These are phyloP conservation scores for Fibroporia radiculosa DNA, from an alignment of 768 basidiomycete species.

Conservation along the genomic window DNA sequence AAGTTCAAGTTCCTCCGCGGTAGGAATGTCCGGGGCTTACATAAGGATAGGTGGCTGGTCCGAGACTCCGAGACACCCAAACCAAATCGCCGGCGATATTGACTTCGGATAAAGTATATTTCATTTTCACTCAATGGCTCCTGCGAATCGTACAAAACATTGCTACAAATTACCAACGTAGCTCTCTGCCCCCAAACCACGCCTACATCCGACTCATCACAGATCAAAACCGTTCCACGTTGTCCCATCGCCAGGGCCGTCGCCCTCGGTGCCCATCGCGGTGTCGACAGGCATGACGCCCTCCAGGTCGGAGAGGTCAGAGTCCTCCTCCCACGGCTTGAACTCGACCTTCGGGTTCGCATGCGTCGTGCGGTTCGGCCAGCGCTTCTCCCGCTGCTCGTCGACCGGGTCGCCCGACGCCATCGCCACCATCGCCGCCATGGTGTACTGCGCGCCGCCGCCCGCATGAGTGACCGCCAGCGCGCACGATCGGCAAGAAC, in stretches of 20 bases:
- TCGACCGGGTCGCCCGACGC: conserved; percentile 68
- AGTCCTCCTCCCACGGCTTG: conserved; percentile 51
- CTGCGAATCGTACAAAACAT: too few relatives aligned
- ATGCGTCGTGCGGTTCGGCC: conserved; percentile 52
- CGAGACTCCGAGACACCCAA: too few relatives aligned
- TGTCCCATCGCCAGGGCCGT: not conserved
- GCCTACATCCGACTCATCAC: not conserved
- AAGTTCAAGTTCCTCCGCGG: too few relatives aligned
- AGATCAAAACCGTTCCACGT: not conserved
- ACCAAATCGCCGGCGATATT: too few relatives aligned
- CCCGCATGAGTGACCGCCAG: not conserved
- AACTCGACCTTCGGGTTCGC: conserved; percentile 44
- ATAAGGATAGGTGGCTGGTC: too few relatives aligned
- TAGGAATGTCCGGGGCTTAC: too few relatives aligned
- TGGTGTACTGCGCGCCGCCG: conserved; percentile 47
- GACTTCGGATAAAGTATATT: too few relatives aligned
- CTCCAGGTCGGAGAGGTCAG: conserved; percentile 37
- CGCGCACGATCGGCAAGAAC: not conserved
- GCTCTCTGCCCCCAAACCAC: too few relatives aligned
- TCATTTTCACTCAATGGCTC: too few relatives aligned
- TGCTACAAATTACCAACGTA: too few relatives aligned
- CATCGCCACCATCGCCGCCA: conserved; percentile 62
- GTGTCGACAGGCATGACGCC: conserved; percentile 20
- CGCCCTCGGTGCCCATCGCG: not conserved
- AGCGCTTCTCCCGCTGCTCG: conserved; percentile 67